Conservation (phyloP, 495 filamentous ascomycete genomes). For the Daldinia loculata region DNA sequence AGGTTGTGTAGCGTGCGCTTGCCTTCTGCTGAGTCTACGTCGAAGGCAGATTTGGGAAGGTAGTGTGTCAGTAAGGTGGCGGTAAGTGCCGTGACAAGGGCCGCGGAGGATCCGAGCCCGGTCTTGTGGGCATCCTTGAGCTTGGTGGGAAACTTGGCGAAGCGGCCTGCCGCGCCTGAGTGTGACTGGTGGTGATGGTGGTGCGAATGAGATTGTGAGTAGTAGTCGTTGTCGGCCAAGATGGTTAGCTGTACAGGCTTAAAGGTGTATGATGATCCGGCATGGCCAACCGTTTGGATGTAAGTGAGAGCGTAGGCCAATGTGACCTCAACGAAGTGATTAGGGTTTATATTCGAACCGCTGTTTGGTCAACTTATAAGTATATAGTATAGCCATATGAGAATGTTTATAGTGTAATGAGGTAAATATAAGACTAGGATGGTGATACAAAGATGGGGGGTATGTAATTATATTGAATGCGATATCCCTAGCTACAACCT, state of each 20-base stretch:
- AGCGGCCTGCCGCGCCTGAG: conserved; percentile 54
- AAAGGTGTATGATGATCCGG: conserved; percentile 64
- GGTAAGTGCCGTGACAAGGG: conserved; percentile 90
- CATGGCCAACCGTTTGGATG: conserved; percentile 64
- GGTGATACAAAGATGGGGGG: neutral
- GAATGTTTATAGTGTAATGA: conserved; percentile 5
- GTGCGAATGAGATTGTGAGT: conserved; percentile 71
- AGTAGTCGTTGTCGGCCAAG: conserved; percentile 95
- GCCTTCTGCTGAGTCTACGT: conserved; percentile 50
- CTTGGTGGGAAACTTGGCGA: conserved; percentile 79
- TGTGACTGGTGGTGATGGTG: conserved; percentile 10
- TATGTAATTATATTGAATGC: neutral
- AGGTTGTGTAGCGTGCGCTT: conserved; percentile 80
- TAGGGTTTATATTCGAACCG: conserved; percentile 55
- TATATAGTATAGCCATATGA: neutral
- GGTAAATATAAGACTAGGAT: conserved; percentile 14
- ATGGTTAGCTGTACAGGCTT: conserved; percentile 80
- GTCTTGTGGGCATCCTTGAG: conserved; percentile 90
- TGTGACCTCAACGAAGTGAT: conserved; percentile 91
- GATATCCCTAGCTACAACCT: neutral
- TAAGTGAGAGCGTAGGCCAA: conserved; percentile 89
- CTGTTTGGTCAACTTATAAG: conserved; percentile 31
- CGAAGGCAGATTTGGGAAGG: conserved; percentile 68
- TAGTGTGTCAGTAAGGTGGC: conserved; percentile 83
- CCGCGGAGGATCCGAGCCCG: conserved; percentile 93